phyloP scores from a whole-genome alignment of 2,329 filamentous ascomycete species.

The Phialophora chinensis region DNA sequence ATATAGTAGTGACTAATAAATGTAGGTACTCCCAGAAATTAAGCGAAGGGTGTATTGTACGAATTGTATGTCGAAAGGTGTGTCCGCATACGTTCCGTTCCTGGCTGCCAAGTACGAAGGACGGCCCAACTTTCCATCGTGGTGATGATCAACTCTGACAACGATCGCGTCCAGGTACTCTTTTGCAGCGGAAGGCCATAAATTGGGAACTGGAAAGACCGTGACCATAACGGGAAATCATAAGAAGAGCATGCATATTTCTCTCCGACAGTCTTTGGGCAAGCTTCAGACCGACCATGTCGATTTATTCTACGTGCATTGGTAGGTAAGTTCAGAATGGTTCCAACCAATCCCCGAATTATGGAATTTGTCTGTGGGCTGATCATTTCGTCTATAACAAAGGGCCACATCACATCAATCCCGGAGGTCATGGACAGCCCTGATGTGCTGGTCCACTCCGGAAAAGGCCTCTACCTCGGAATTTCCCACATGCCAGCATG shows the following conservation, averaged over 20 bases:
- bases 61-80: no score
- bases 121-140: not conserved
- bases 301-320: constrained; percentile 63
- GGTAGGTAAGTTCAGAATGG: constrained; percentile 47
- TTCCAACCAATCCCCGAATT: no score
- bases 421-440: constrained; percentile 50
- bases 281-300: constrained; percentile 61
- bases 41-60: no score
- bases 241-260: constrained; percentile 51
- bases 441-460: constrained; percentile 47
- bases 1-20: no score
- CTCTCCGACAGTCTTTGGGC: constrained; percentile 51
- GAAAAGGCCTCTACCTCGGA: constrained; percentile 65
- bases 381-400: constrained; percentile 39
- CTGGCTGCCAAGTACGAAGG: constrained; percentile 60
- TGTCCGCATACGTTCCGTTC: no score
- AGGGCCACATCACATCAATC: constrained; percentile 52
- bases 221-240: constrained; percentile 55
- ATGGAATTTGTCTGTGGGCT: not conserved
- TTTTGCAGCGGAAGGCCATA: constrained; percentile 43
- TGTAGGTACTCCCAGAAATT: no score
- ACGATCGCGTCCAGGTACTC: constrained; percentile 50
- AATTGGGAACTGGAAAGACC: constrained; percentile 45
- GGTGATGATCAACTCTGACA: constrained; percentile 26
- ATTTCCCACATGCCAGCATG: constrained; percentile 30